Evolutionary conservation across 805 yeast species (phyloP).

Genomic region (Citeromyces matritensis): DNA sequence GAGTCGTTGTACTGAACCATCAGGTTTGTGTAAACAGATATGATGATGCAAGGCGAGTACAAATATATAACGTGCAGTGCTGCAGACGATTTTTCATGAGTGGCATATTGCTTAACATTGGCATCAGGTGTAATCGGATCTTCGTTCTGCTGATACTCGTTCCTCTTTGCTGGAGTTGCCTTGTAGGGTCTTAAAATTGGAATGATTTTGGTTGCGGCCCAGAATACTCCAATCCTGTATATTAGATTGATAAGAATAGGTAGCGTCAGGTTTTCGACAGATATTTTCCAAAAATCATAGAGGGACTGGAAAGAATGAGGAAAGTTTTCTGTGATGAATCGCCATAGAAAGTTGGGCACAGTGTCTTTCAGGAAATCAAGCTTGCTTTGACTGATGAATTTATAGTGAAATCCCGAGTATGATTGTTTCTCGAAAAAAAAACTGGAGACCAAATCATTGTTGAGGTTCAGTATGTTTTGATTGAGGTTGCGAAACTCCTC

Average conservation of each 20-base stretch:
- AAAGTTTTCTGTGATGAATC: constrained; percentile 33
- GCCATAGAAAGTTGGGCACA: constrained; percentile 9
- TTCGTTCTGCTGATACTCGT: background rate
- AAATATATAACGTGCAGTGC: constrained; percentile 55
- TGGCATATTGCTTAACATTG: constrained; percentile 5
- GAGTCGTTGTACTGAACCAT: constrained; percentile 81
- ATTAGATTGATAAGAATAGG: constrained; percentile 72
- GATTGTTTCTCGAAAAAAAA: constrained; percentile 16
- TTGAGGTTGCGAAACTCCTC: constrained; percentile 18
- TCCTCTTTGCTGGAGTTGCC: no score
- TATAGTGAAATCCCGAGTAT: constrained; percentile 7
- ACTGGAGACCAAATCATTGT: constrained; percentile 16
- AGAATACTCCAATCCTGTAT: constrained; percentile 72
- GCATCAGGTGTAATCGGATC: constrained; percentile 2
- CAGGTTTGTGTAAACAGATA: constrained; percentile 89
- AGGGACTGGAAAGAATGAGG: constrained; percentile 37
- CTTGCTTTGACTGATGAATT: constrained; percentile 5
- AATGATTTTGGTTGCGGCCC: constrained; percentile 85
- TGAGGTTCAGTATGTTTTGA: constrained; percentile 13
- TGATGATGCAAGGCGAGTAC: constrained; percentile 85
- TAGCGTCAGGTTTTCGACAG: constrained; percentile 56
- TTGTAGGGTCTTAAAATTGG: constrained; percentile 32
- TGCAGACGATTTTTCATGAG: constrained; percentile 8
- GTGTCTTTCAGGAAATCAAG: constrained; percentile 8
- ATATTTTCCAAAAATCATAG: constrained; percentile 35